Evolutionary conservation across 106 monocot species (phyloP), one percentile per base, ranked within the genome.

Genomic region (Platanthera guangdongensis): DNA sequence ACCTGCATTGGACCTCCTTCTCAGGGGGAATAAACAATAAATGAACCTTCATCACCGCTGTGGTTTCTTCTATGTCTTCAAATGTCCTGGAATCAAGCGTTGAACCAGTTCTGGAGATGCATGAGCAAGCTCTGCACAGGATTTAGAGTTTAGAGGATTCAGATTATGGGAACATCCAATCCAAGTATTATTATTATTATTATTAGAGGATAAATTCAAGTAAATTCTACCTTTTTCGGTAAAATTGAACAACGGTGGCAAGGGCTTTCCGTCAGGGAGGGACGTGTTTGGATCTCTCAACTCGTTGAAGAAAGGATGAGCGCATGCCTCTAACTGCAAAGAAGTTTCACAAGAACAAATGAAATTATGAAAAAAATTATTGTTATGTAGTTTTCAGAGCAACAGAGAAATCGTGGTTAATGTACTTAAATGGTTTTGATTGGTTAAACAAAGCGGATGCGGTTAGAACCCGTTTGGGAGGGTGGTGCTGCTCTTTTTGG

Each of bases 261-360:
- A 78, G 18, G 88, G 79, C 9, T 78, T 80, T 48, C 92, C 92
- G 73, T 84, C 85, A 7, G 84, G 88, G 15, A 92, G 77, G 32
- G 82, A 83, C n/a, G 86, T 81, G 52, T 83, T 92, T 16, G 79
- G 84, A 79, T 89, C 81, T 80, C 92, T 85, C 52, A 92, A 60
- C 30, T 92, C 88, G 79, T 92, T 88, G 73, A 92, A 92, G 65
- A 92, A 92, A 47, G 92, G 84, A 75, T 92, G 92, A 15, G 81
- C 80, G 78, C 88, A 88, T 0, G 92, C 92, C 70, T 92, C 92
- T 73, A 92, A 71, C 92, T 92, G 84, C 51, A 81, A 21, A 9
- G 51, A 21, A 9, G 51, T 50, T 72, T 72, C n/a, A 70, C 14
- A 70, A n/a, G 47, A 25, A 11, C 18, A 47, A 47, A 5, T 70